Conservation (phyloP, 1,284 basidiomycete genomes). For the Puccinia hordei region DNA sequence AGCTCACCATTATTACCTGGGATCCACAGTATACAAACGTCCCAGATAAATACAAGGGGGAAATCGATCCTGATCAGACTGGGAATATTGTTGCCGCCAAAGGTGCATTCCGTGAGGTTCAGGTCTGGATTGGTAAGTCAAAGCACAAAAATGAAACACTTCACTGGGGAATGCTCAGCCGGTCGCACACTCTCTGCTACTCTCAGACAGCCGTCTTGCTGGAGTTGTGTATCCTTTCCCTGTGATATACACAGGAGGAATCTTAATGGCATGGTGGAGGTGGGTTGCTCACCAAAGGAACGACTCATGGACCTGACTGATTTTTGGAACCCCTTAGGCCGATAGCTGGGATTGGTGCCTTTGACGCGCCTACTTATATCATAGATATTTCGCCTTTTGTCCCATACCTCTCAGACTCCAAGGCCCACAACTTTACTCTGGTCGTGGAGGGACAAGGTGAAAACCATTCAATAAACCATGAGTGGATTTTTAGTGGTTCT, state of each 20-base stretch:
- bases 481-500: conserved; percentile 75
- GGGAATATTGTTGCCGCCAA: conserved; percentile 63
- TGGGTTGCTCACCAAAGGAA: not conserved
- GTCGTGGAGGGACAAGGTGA: conserved; percentile 73
- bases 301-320: not conserved
- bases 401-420: conserved; percentile 70
- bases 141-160: not conserved
- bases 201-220: conserved; percentile 67
- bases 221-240: conserved; percentile 76
- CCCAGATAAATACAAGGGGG: conserved; percentile 66
- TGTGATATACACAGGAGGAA: conserved; percentile 78
- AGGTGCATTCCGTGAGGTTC: conserved; percentile 77
- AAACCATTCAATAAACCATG: conserved; percentile 67
- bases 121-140: conserved; percentile 66
- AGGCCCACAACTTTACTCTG: conserved; percentile 69
- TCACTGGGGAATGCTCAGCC: not conserved
- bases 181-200: not conserved
- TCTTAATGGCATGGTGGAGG: conserved; percentile 71
- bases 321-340: conserved; percentile 62
- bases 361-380: conserved; percentile 76
- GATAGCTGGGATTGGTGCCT: conserved; percentile 73
- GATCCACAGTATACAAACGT: conserved; percentile 69
- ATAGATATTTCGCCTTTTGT: conserved; percentile 77
- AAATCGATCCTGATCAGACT: conserved; percentile 63
- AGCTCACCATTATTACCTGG: conserved; percentile 31